Conservation (phyloP, 352 stramenopile genomes). For the Phytophthora pistaciae region DNA sequence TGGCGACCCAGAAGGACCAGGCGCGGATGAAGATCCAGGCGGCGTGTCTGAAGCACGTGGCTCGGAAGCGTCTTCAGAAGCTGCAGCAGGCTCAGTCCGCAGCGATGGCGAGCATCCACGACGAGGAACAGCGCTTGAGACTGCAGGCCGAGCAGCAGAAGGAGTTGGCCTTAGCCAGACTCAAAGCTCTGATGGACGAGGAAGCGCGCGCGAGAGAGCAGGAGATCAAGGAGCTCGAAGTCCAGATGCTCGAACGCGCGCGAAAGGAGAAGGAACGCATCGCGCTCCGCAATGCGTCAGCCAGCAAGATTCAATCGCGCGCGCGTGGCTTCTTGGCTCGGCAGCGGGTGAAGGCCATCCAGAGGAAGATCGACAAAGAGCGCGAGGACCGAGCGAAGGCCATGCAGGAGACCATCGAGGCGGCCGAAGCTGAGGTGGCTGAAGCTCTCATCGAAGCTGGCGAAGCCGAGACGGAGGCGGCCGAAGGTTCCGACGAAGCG, state of each 20-base stretch:
- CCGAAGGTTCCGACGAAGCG: slow-evolving; percentile 5
- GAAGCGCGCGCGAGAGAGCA: slow-evolving; percentile 69
- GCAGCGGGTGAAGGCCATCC: slow-evolving; percentile 58
- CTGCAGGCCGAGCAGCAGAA: slow-evolving; percentile 72
- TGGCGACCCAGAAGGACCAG: slow-evolving; percentile 59
- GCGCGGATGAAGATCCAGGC: slow-evolving; percentile 74
- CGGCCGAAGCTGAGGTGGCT: slow-evolving; percentile 63
- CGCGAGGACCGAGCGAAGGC: slow-evolving; percentile 62
- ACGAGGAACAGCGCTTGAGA: slow-evolving; percentile 64
- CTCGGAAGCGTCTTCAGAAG: slow-evolving; percentile 48
- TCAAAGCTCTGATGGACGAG: slow-evolving; percentile 80
- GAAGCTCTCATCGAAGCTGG: slow-evolving; percentile 42
- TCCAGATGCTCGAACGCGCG: slow-evolving; percentile 81
- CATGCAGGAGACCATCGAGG: slow-evolving; percentile 67
- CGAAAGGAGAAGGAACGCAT: slow-evolving; percentile 72
- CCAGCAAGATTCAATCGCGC: slow-evolving; percentile 65
- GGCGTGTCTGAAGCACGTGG: slow-evolving; percentile 61
- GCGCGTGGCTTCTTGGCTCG: slow-evolving; percentile 70
- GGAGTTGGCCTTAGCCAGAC: slow-evolving; percentile 66
- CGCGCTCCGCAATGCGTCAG: slow-evolving; percentile 53
- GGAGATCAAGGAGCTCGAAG: slow-evolving; percentile 76
- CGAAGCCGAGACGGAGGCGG: slow-evolving; percentile 16
- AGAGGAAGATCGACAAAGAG: slow-evolving; percentile 74
- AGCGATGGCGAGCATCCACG: slow-evolving; percentile 63
- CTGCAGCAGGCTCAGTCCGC: slow-evolving; percentile 56